Evolutionary conservation across 352 stramenopile species (phyloP).

Genomic region (Thraustochytrium striatum): DNA sequence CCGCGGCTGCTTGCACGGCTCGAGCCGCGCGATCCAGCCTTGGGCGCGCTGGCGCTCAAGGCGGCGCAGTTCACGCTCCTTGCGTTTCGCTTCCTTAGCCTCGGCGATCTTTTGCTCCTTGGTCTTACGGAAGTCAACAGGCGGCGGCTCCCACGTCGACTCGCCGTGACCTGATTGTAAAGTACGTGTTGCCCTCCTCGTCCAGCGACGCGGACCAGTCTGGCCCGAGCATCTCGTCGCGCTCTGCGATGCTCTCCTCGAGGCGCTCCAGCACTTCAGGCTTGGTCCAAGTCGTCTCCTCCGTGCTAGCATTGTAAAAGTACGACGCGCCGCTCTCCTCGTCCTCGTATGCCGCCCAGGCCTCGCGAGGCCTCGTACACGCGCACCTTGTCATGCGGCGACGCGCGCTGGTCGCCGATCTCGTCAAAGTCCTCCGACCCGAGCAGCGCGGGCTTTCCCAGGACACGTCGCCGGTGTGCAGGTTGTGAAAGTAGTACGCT

Average conservation of each 20-base stretch:
- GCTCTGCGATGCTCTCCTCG: neutral
- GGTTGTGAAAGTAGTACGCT: constrained; percentile 31
- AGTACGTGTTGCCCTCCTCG: constrained; percentile 13
- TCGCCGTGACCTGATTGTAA: neutral
- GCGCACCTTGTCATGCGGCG: neutral
- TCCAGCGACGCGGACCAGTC: constrained; percentile 34
- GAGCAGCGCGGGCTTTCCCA: constrained; percentile 3
- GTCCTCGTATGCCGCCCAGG: neutral
- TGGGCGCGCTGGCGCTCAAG: too few species aligned
- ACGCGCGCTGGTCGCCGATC: neutral
- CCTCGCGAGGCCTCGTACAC: neutral
- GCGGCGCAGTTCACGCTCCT: neutral
- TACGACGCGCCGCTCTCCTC: neutral
- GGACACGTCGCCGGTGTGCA: constrained; percentile 21
- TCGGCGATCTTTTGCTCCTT: constrained; percentile 1
- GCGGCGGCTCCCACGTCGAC: constrained; percentile 20
- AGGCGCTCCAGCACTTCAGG: neutral
- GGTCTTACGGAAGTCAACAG: constrained; percentile 32
- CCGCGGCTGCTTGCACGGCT: too few species aligned
- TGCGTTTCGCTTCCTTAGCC: neutral
- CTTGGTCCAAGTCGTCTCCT: neutral
- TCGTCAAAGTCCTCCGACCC: constrained; percentile 21
- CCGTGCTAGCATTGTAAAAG: constrained; percentile 4
- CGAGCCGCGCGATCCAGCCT: too few species aligned
- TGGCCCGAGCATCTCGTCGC: constrained; percentile 20